Base-by-base conservation (phyloP, 176 grass and related monocot species). In the Phragmites australis region DNA sequence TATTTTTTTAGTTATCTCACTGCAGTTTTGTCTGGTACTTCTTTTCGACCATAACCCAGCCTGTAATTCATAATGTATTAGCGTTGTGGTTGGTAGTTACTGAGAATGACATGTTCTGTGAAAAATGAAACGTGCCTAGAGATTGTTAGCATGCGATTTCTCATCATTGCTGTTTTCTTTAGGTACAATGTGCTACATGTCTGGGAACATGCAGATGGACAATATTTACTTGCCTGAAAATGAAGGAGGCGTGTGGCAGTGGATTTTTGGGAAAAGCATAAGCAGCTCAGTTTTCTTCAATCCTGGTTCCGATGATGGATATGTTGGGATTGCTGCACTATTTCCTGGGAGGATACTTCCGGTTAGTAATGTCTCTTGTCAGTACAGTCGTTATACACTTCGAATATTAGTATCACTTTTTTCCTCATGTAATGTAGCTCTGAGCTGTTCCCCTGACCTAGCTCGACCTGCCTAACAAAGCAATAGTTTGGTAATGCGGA, bases 131-230 rank as follows among this genome's bases (percentile, higher is more conserved):
- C 29, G 63, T 67, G 18, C 16, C n/a, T 75, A 61, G 22, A 84
- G 7, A 30, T 25, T 80, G 45, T 48, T 60, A 40, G 26, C 2
- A 23, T 81, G 58, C 27, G 15, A 7, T 60, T 89, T 65, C 26
- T 58, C 19, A 39, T 18, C 21, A 12, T 72, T 42, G 8, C 10
- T 76, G 4, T 64, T 34, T 53, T 82, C 49, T 85, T 10, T 64
- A 95, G 96, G 96, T 69, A 86, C 87, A 83, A 88, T 91, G 83
- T 95, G 88, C 75, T 99, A 88, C 96, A 99, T 95, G 86, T 95
- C 96, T 8, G 82, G 86, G 27, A 83, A 85, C 71, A 87, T 95
- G 72, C 88, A 99, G 85, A 91, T 91, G 86, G 88, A 95, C 41
- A 99, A 95, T 45, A 88, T 88, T 74, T 99, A 99, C 81, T 80